Evolutionary conservation across 805 yeast genomes (phyloP), one percentile per base, ranked within the genome.

Genomic region (Grigorovia yakushimaensis): DNA sequence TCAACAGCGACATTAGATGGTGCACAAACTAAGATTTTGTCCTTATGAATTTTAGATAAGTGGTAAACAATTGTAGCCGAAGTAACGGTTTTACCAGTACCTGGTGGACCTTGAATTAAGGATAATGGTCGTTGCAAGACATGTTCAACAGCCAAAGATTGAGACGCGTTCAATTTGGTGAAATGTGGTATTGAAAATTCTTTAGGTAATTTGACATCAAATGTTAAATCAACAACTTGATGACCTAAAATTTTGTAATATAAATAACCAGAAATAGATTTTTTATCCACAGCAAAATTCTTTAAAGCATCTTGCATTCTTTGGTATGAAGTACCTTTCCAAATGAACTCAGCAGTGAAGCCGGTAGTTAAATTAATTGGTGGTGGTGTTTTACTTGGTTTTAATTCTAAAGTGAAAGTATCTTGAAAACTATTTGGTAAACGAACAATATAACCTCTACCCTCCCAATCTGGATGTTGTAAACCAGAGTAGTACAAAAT

Each of bases 1-100:
- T 89, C 96, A 30, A 87, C 96, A 0, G 96, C 97, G 44, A 89
- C 91, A 64, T 89, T 89, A 19, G 96, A 88, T 20, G 97, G 96
- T 3, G 97, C 96, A 71, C 96, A 87, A 2, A 88, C 96, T 39
- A 89, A 71, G 8, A 88, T 79, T 51, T 78, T 77, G 43, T 78
- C 81, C 47, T 77, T 76, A 55, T 77, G 78, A 50, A 81, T 59
- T 49, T 78, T 77, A 2, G 80, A 72, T 46, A 88, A 68, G 57
- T 87, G 95, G 55, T 85, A 82, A 27, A 88, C 77, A 49, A 89
- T 85, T 0, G 95, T 82, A 1, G 96, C 91, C 0, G 96, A 87
- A 0, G 96, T 88, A 15, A 87, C 94, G 0, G 97, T 89, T 61
- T 89, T 89, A 62, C 97, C 97, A 0, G 97, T 89, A 53, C 95